Base-by-base conservation (phyloP, 2,329 filamentous ascomycete genomes). In the Penicillium vulpinum region DNA sequence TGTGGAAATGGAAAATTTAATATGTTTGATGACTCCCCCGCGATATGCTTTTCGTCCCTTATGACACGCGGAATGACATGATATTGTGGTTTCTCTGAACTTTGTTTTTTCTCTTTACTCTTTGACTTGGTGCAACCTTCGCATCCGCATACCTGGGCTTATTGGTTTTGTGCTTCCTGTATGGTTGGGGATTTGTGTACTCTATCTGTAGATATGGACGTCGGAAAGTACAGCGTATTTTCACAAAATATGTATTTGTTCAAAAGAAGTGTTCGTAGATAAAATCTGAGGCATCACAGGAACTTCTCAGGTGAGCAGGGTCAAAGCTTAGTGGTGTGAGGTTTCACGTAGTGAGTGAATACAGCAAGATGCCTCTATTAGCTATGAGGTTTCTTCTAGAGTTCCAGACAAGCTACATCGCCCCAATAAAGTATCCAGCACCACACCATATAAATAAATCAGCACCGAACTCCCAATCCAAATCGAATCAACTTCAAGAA, bases 11-110 rank as follows among this genome's bases (percentile, higher is more conserved):
- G 41, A 39, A 29, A 40, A 40, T 66, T 56, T 60, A 56, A 53
- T 63, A 61, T 69, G 65, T 65, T 64, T 67, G 60, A 68, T 57
- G 65, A 64, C 60, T 51, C 51, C 47, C 43, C 51, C 13, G 21
- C 24, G 51, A 46, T 59, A 43, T 40, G 16, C 39, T 40, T 49
- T 50, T 36, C 38, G 38, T 54, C 48, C 45, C 31, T 41, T n/a
- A 28, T 51, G 36, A 60, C 53, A 39, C 55, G 51, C n/a, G 33
- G 31, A 54, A 55, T 54, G 51, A 55, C 46, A 59, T 58, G 62
- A 61, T 51, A 45, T 56, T 45, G 28, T 45, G 43, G 35, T 46
- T 26, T 48, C 16, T 58, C 31, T 52, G 11, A 24, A 51, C 18
- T 54, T 46, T 48, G 9, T 40, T 35, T 49, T 44, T 15, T 50